phyloP scores from a whole-genome alignment of 768 basidiomycete genomes.

The Coprinellus aureogranulatus region DNA sequence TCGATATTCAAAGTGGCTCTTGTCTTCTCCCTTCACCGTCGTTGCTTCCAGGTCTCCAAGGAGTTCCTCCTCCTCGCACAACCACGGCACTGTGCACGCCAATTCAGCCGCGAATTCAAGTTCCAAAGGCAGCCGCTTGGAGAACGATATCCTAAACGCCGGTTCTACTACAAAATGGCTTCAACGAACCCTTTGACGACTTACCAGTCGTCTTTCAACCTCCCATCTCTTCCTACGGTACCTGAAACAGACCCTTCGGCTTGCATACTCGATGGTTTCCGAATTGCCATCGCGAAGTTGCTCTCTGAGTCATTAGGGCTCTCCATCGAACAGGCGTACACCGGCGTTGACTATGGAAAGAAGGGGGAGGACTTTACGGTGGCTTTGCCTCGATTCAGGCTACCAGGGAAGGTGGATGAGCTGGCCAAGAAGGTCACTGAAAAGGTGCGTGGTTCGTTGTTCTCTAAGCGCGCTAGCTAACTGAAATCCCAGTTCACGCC shows the following conservation, averaged over 20 bases:
- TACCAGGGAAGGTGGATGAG: conserved; percentile 80
- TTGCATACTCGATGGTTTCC: conserved; percentile 73
- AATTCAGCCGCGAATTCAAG: background rate
- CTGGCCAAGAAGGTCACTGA: conserved; percentile 71
- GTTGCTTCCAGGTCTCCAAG: background rate
- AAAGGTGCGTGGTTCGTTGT: conserved; percentile 53
- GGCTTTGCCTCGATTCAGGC: conserved; percentile 85
- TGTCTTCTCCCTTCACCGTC: background rate
- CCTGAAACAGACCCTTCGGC: conserved; percentile 58
- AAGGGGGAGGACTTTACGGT: conserved; percentile 93
- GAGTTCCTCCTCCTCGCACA: background rate
- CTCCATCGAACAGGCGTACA: conserved; percentile 73
- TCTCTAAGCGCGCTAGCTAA: background rate
- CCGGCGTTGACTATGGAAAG: conserved; percentile 86
- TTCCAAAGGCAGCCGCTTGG: background rate
- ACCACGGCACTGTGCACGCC: background rate
- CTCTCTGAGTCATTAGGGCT: conserved; percentile 67
- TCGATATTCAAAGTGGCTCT: conserved; percentile 7
- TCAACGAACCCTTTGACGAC: conserved; percentile 1
- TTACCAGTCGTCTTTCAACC: conserved; percentile 8
- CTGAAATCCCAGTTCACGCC: conserved; percentile 66
- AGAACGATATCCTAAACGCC: background rate
- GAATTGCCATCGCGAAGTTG: conserved; percentile 74
- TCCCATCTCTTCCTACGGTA: conserved; percentile 29
- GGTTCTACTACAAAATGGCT: background rate